Evolutionary conservation across 129 eudicot genomes (phyloP), one percentile per base, ranked within the genome.

Genomic region (Lonicera japonica): DNA sequence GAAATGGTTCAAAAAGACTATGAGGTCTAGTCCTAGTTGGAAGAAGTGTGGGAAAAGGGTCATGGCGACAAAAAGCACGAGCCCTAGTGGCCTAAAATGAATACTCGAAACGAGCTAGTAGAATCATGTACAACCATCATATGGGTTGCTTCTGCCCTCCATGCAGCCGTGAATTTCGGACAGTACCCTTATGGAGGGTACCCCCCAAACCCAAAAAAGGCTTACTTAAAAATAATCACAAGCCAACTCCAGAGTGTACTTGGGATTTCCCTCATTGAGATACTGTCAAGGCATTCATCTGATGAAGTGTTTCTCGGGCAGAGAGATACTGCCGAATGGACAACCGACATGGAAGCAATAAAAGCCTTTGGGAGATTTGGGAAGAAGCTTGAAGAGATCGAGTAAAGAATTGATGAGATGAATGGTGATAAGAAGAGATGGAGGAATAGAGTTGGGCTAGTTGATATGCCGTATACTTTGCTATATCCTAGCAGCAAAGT

Each of bases 81-180:
- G 64, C 41, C 80, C 8, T 88, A 91, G 91, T 87, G 96, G 96
- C 89, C 84, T 38, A 67, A 74, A 66, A 73, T 88, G 86, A 61
- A 74, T 25, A 73, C 80, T 0, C 66, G 54, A 1, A 18, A 73
- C 39, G 82, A 81, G 14, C 59, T 88, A 38, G 73, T 64, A 0
- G 78, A 81, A 7, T 54, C 79, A 0, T 84, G 88, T 82, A 84
- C 89, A 20, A 84, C 40, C n/a, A 79, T 88, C 70, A 84, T 88
- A 50, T 88, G 94, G 96, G 59, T 76, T 1, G 86, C 94, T 21
- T 84, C 94, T 19, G 96, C 96, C 11, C 86, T 84, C 8, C 96
- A 88, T 46, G 94, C 96, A 41, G 83, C 96, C 3, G 70, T 79
- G 8, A 88, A 88, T 40, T 88, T 81, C 24, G 96, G 96, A n/a